Percentiles rank a stretch among this genome's conserved stretches.
These are phyloP conservation scores for Phytophthora colocasiae DNA, from an alignment of 352 stramenopile species.

Conservation along the genomic window DNA sequence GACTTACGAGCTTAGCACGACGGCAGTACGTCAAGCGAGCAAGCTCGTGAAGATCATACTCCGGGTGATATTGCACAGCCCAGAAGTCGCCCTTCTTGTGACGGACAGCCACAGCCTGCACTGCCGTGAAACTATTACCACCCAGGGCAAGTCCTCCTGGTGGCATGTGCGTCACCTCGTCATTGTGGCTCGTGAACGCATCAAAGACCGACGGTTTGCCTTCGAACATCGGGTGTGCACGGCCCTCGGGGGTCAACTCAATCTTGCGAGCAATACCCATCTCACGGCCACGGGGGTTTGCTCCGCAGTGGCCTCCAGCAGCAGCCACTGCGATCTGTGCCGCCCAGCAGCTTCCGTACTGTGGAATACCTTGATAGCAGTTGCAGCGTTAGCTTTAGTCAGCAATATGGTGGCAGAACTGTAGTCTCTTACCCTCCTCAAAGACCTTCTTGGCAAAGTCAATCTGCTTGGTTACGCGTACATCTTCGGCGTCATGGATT, in stretches of 20 bases:
- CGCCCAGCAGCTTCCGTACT: constrained; percentile 86
- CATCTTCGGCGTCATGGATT: constrained; percentile 65
- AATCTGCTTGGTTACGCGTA: constrained; percentile 77
- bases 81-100: constrained; percentile 87
- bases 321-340: constrained; percentile 81
- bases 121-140: constrained; percentile 72
- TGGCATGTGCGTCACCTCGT: constrained; percentile 82
- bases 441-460: constrained; percentile 75
- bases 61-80: constrained; percentile 85
- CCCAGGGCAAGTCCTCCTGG: constrained; percentile 64
- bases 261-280: constrained; percentile 87
- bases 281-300: constrained; percentile 75
- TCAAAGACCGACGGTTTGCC: constrained; percentile 84
- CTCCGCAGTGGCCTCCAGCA: constrained; percentile 64
- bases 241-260: constrained; percentile 70
- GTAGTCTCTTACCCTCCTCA: constrained; percentile 47
- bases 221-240: constrained; percentile 83
- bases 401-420: neutral
- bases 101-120: constrained; percentile 77
- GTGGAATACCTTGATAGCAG: constrained; percentile 57
- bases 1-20: constrained; percentile 63
- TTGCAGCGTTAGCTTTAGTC: constrained; percentile 6
- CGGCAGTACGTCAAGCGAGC: constrained; percentile 77
- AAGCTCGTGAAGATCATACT: constrained; percentile 87
- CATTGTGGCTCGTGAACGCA: constrained; percentile 84